Conservation (phyloP, 495 filamentous ascomycete genomes). For the Penicillium longicatenatum region DNA sequence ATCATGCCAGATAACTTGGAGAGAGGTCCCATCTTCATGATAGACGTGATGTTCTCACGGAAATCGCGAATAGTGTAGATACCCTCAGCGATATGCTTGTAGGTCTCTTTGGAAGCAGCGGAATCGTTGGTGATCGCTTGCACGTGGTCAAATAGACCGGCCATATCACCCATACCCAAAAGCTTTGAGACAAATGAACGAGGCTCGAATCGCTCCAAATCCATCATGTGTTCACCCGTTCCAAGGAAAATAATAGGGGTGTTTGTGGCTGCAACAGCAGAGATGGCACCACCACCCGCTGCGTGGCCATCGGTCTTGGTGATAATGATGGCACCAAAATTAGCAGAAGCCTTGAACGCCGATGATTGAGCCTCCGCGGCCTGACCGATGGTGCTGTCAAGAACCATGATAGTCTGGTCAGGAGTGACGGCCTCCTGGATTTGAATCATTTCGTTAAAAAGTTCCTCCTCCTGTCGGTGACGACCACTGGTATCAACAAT, state of each 20-base stretch:
- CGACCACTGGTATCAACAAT: slow-evolving; percentile 96
- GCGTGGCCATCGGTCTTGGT: slow-evolving; percentile 98
- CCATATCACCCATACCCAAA: slow-evolving; percentile 96
- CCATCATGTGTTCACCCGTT: slow-evolving; percentile 95
- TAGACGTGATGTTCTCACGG: slow-evolving; percentile 91
- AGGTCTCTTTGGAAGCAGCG: slow-evolving; percentile 83
- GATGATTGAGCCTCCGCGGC: slow-evolving; percentile 91
- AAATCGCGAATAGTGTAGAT: slow-evolving; percentile 96
- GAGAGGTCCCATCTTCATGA: slow-evolving; percentile 99
- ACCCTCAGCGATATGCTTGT: slow-evolving; percentile 96
- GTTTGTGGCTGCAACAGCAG: slow-evolving; percentile 94
- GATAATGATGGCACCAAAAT: slow-evolving; percentile 98
- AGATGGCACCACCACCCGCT: slow-evolving; percentile 93
- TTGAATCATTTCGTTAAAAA: slow-evolving; percentile 98
- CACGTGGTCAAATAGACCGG: slow-evolving; percentile 93
- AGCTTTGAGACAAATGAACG: slow-evolving; percentile 89
- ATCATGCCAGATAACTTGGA: slow-evolving; percentile 99
- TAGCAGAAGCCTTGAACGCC: slow-evolving; percentile 96
- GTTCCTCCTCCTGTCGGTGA: slow-evolving; percentile 89
- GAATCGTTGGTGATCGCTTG: slow-evolving; percentile 91
- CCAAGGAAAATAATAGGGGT: slow-evolving; percentile 98
- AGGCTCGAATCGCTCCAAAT: slow-evolving; percentile 89
- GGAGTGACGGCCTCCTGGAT: slow-evolving; percentile 90
- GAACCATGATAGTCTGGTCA: slow-evolving; percentile 97
- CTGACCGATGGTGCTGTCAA: slow-evolving; percentile 95